Conservation (phyloP, 2,329 filamentous ascomycete genomes). For the Coniochaeta hoffmannii region DNA sequence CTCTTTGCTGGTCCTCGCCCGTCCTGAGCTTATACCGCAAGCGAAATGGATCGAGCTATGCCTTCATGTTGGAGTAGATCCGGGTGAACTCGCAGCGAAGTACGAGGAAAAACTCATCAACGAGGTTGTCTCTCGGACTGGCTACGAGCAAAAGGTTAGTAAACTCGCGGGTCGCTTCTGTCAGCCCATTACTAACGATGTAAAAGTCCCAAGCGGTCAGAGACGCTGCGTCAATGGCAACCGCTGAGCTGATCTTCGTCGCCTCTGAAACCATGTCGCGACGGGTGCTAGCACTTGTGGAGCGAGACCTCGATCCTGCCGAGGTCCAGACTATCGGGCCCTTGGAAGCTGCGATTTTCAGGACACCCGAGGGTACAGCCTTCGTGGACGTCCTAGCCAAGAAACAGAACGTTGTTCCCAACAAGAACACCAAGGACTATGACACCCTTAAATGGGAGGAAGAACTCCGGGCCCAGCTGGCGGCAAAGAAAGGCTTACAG, state of each 20-base stretch:
- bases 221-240: slow-evolving; percentile 72
- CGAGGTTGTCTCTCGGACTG: slow-evolving; percentile 51
- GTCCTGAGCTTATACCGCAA: slow-evolving; percentile 67
- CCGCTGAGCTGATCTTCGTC: slow-evolving; percentile 88
- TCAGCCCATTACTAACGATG: slow-evolving; percentile 8
- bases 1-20: slow-evolving; percentile 68
- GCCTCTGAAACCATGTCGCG: slow-evolving; percentile 76
- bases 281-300: slow-evolving; percentile 66
- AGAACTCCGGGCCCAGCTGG: slow-evolving; percentile 77
- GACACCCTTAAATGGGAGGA: slow-evolving; percentile 97
- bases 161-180: slow-evolving; percentile 18
- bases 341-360: slow-evolving; percentile 86
- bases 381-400: slow-evolving; percentile 89
- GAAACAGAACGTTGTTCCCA: slow-evolving; percentile 62
- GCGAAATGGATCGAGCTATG: slow-evolving; percentile 86
- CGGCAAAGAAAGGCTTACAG: slow-evolving; percentile 85
- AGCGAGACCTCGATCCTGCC: slow-evolving; percentile 61
- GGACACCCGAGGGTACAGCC: slow-evolving; percentile 78
- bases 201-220: slow-evolving; percentile 38
- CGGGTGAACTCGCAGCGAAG: slow-evolving; percentile 65
- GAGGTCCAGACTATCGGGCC: slow-evolving; percentile 70
- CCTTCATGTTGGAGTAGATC: slow-evolving; percentile 72
- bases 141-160: slow-evolving; percentile 43
- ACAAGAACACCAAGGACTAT: slow-evolving; percentile 92
- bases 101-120: slow-evolving; percentile 58